Percentiles rank a stretch among this genome's conserved stretches.
Evolutionary conservation across 2,329 filamentous ascomycete species (phyloP).

Genomic region (Calonectria henricotiae): DNA sequence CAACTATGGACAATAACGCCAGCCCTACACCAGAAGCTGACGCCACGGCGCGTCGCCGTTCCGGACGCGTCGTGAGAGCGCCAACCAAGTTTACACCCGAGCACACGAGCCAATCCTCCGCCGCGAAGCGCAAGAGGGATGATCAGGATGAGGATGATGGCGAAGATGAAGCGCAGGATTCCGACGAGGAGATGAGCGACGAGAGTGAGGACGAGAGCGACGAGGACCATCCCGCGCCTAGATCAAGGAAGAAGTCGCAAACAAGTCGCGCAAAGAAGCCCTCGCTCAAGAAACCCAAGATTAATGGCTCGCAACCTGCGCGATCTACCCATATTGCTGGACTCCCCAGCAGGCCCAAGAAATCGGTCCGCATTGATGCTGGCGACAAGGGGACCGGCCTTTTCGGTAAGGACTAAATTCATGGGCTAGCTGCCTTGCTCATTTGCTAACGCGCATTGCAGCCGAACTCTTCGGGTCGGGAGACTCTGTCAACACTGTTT

Average conservation of each 20-base stretch:
- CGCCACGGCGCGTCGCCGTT: slow-evolving; percentile 74
- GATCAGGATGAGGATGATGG: slow-evolving; percentile 64
- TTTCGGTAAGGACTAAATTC: slow-evolving; percentile 65
- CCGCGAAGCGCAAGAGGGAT: slow-evolving; percentile 73
- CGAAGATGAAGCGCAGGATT: slow-evolving; percentile 66
- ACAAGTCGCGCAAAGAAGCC: slow-evolving; percentile 69
- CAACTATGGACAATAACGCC: slow-evolving; percentile 71
- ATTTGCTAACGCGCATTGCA: slow-evolving; percentile 56
- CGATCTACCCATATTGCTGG: slow-evolving; percentile 60
- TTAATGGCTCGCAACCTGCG: slow-evolving; percentile 68
- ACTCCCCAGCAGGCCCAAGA: slow-evolving; percentile 71
- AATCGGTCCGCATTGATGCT: slow-evolving; percentile 69
- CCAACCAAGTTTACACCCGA: slow-evolving; percentile 75
- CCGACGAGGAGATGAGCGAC: slow-evolving; percentile 64
- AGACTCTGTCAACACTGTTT: slow-evolving; percentile 70
- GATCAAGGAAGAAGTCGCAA: slow-evolving; percentile 62
- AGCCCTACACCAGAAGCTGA: slow-evolving; percentile 69
- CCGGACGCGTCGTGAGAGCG: slow-evolving; percentile 77
- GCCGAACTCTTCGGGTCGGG: slow-evolving; percentile 77
- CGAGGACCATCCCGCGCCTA: slow-evolving; percentile 60
- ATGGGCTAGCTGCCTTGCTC: slow-evolving; percentile 17
- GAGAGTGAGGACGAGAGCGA: slow-evolving; percentile 67
- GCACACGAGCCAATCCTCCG: slow-evolving; percentile 55
- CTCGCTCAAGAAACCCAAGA: slow-evolving; percentile 76
- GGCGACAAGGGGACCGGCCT: slow-evolving; percentile 69